A percentile compares a stretch with the other conserved stretches of the same genome.
Evolutionary conservation across 495 filamentous ascomycete species (phyloP).

Genomic region (Xylaria bambusicola): DNA sequence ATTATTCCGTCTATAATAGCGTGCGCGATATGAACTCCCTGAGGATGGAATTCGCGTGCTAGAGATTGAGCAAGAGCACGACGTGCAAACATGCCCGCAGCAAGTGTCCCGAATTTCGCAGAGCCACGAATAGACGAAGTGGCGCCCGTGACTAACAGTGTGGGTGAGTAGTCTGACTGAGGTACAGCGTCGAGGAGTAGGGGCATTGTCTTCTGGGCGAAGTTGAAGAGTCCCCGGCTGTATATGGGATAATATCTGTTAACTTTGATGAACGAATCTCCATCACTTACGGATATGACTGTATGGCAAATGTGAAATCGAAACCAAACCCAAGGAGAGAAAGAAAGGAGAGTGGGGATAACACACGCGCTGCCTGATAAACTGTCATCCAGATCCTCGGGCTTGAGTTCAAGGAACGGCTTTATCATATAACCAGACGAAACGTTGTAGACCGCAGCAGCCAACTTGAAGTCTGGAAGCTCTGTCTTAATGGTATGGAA

Average conservation of each 20-base stretch:
- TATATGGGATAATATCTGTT: not conserved
- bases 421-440: conserved; percentile 62
- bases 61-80: conserved; percentile 77
- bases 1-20: conserved; percentile 87
- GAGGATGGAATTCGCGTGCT: conserved; percentile 84
- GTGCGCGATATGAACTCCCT: conserved; percentile 87
- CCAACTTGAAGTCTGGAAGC: conserved; percentile 50
- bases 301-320: too few species aligned
- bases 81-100: conserved; percentile 77
- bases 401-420: conserved; percentile 75
- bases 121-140: conserved; percentile 79
- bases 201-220: conserved; percentile 73
- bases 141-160: conserved; percentile 85
- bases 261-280: too few species aligned
- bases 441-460: conserved; percentile 79
- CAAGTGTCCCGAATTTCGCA: conserved; percentile 70
- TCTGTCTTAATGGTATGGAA: conserved; percentile 64
- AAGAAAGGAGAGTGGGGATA: not conserved
- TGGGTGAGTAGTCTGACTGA: conserved; percentile 62
- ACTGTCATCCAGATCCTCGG: conserved; percentile 62
- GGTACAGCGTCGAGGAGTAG: conserved; percentile 62
- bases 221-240: conserved; percentile 75
- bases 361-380: conserved; percentile 64
- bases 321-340: not conserved
- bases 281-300: too few species aligned